Conservation (phyloP, 352 stramenopile species). For the Blastocystis sp. region DNA sequence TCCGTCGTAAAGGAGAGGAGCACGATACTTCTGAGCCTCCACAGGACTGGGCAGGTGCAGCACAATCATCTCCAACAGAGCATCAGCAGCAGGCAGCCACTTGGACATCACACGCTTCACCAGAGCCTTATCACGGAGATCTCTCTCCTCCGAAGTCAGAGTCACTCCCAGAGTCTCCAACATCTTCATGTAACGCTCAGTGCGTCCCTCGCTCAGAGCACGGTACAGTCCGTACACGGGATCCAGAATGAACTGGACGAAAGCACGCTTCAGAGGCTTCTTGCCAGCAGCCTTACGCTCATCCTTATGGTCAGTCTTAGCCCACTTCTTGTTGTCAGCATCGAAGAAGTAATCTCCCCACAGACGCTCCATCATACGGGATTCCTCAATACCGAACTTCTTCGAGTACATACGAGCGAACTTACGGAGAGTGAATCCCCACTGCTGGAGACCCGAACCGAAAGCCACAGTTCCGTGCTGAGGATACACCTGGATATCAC, state of each 20-base stretch:
- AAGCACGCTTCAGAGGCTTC: conserved; percentile 89
- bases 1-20: conserved; percentile 95
- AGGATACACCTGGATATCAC: conserved; percentile 93
- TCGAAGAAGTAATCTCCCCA: conserved; percentile 97
- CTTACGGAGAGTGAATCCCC: conserved; percentile 98
- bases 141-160: conserved; percentile 93
- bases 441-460: conserved; percentile 97
- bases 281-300: conserved; percentile 71
- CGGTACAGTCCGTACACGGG: conserved; percentile 99
- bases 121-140: conserved; percentile 90
- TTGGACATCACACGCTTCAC: conserved; percentile 98
- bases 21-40: conserved; percentile 93
- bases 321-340: conserved; percentile 91
- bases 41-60: conserved; percentile 94
- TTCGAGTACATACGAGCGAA: conserved; percentile 96
- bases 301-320: conserved; percentile 86
- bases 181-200: conserved; percentile 96
- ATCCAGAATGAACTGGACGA: conserved; percentile 99
- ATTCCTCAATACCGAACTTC: conserved; percentile 96
- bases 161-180: conserved; percentile 90
- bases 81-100: conserved; percentile 96
- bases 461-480: conserved; percentile 97
- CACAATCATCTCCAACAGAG: conserved; percentile 99
- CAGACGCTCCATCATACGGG: conserved; percentile 99
- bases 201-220: conserved; percentile 92